These are phyloP conservation scores for Moesziomyces globuligerus DNA, from an alignment of 1,284 basidiomycete genomes.

Conservation along the genomic window DNA sequence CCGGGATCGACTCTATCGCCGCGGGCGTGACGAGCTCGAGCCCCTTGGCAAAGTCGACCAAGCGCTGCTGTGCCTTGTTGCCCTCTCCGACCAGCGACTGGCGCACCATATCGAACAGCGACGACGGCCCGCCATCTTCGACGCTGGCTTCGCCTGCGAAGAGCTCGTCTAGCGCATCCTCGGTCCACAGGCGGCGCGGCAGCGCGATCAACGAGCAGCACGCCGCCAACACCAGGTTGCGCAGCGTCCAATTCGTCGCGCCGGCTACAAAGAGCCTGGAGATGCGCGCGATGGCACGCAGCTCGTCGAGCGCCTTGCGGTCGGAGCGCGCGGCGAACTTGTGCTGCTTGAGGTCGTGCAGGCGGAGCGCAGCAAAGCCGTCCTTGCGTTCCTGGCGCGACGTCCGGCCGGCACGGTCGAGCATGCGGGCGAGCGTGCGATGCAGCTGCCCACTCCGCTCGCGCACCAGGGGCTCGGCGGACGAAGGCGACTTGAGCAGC, in stretches of 20 bases:
- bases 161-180: slow-evolving; percentile 14
- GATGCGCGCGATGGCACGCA: slow-evolving; percentile 32
- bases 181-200: slow-evolving; percentile 30
- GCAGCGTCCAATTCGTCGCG: slow-evolving; percentile 26
- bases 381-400: slow-evolving; percentile 24
- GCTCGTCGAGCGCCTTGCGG: slow-evolving; percentile 29
- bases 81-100: slow-evolving; percentile 20
- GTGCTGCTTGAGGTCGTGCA: slow-evolving; percentile 35
- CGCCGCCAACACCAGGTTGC: slow-evolving; percentile 35
- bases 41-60: slow-evolving; percentile 38
- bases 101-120: slow-evolving; percentile 18
- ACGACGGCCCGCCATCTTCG: slow-evolving; percentile 4
- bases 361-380: slow-evolving; percentile 29
- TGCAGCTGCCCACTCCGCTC: slow-evolving; percentile 27
- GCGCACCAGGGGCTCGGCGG: slow-evolving; percentile 28
- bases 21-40: slow-evolving; percentile 22
- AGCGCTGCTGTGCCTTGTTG: slow-evolving; percentile 20
- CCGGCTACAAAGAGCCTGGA: slow-evolving; percentile 35
- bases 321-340: slow-evolving; percentile 22
- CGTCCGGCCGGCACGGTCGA: slow-evolving; percentile 7
- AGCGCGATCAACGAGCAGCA: slow-evolving; percentile 33
- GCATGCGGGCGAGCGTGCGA: slow-evolving; percentile 13
- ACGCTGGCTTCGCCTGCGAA: slow-evolving; percentile 8
- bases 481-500: slow-evolving; percentile 18
- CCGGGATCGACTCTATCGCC: slow-evolving; percentile 22